Conservation (phyloP, 768 basidiomycete genomes). For the Crassisporium funariophilum region DNA sequence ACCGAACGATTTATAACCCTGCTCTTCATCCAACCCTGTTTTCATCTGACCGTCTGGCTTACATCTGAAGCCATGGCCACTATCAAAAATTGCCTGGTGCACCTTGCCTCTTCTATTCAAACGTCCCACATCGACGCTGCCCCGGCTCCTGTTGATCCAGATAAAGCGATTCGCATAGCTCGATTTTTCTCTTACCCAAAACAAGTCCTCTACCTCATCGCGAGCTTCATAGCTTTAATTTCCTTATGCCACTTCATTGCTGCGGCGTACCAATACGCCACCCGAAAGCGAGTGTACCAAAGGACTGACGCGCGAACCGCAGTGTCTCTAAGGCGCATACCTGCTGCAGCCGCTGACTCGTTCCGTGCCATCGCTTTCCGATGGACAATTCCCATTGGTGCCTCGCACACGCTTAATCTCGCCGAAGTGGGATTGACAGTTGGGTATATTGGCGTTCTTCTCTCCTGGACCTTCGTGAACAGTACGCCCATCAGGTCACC, state of each 20-base stretch:
- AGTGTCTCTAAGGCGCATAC: conserved; percentile 29
- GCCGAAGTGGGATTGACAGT: conserved; percentile 40
- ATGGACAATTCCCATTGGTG: conserved; percentile 35
- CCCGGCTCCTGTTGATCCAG: conserved; percentile 15
- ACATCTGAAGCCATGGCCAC: conserved; percentile 3
- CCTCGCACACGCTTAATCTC: conserved; percentile 39
- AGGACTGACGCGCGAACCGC: conserved; percentile 3
- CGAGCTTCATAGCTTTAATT: conserved; percentile 42
- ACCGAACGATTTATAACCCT: no score
- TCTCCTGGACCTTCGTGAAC: conserved; percentile 42
- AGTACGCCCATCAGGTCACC: conserved; percentile 26
- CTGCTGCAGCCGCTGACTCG: conserved; percentile 32
- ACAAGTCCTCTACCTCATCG: conserved; percentile 45
- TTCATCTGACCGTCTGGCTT: no score
- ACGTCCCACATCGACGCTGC: background rate
- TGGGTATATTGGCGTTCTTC: conserved; percentile 37
- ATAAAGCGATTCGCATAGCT: conserved; percentile 27
- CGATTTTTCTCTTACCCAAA: conserved; percentile 37
- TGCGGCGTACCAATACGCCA: conserved; percentile 20
- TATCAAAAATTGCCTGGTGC: background rate
- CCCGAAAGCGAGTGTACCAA: conserved; percentile 7
- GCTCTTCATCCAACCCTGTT: no score
- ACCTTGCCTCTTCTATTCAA: background rate
- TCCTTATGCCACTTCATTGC: conserved; percentile 35
- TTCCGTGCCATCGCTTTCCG: conserved; percentile 41